Conservation (phyloP, 2,329 filamentous ascomycete species). For the Fusarium illudens region DNA sequence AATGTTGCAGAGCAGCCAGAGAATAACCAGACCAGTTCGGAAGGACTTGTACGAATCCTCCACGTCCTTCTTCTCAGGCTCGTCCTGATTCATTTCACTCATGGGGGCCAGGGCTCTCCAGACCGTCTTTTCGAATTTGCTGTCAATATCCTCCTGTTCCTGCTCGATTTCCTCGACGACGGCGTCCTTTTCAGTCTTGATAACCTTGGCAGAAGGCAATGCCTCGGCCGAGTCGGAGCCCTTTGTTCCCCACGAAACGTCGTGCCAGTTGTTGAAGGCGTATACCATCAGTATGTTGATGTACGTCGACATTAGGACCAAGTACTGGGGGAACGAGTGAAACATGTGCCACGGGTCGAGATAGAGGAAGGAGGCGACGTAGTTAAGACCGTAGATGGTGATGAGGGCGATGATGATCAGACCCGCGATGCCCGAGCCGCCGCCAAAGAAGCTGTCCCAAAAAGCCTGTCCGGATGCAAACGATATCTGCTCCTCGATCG, state of each 20-base stretch:
- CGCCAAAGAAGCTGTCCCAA: conserved; percentile 36
- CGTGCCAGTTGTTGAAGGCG: conserved; percentile 41
- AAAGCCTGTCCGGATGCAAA: conserved; percentile 32
- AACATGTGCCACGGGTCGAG: conserved; percentile 43
- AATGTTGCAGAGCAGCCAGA: conserved; percentile 39
- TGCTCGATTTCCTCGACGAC: conserved; percentile 38
- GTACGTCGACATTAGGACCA: conserved; percentile 40
- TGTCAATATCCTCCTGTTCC: conserved; percentile 39
- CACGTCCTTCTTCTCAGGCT: conserved; percentile 35
- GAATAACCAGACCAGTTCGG: conserved; percentile 37
- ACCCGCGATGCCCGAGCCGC: conserved; percentile 32
- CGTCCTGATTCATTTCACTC: conserved; percentile 29
- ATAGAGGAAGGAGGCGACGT: conserved; percentile 37
- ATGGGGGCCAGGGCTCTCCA: conserved; percentile 38
- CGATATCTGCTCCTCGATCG: conserved; percentile 35
- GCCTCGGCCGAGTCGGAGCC: conserved; percentile 34
- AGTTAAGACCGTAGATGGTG: conserved; percentile 40
- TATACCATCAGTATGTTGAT: conserved; percentile 42
- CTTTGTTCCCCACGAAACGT: conserved; percentile 39
- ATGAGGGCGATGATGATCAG: conserved; percentile 37
- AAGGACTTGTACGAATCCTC: conserved; percentile 40
- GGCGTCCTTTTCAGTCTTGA: conserved; percentile 35
- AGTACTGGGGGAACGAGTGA: conserved; percentile 40
- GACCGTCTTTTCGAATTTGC: conserved; percentile 39
- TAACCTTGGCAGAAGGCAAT: conserved; percentile 33